These are phyloP conservation scores for Cercospora citrullina DNA, from an alignment of 2,329 filamentous ascomycete species.

Conservation along the genomic window DNA sequence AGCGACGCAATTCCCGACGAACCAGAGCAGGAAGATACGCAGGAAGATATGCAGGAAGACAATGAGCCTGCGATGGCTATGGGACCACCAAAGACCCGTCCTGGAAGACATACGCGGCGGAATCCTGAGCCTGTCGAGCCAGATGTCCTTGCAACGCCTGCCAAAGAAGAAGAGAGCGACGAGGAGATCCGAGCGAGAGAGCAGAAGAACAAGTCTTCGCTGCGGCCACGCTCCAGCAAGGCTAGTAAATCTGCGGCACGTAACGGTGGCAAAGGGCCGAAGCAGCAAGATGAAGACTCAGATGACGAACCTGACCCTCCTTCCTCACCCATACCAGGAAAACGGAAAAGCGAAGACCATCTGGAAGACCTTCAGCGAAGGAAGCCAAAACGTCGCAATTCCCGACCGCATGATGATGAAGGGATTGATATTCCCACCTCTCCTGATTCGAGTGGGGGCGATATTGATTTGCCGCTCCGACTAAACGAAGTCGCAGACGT, in stretches of 20 bases:
- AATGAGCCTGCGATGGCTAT: constrained; percentile 8
- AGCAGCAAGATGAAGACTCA: constrained; percentile 29
- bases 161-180: constrained; percentile 28
- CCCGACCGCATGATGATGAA: constrained; percentile 35
- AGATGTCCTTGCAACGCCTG: constrained; percentile 20
- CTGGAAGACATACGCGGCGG: constrained; percentile 10
- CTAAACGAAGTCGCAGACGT: constrained; percentile 14
- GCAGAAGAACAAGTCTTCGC: constrained; percentile 38
- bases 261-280: constrained; percentile 33
- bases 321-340: constrained; percentile 24
- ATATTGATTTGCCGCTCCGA: constrained; percentile 33
- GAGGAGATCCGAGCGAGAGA: constrained; percentile 28
- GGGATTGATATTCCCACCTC: constrained; percentile 39
- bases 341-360: constrained; percentile 21
- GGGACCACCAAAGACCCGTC: constrained; percentile 9
- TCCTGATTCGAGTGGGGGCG: constrained; percentile 24
- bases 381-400: constrained; percentile 27
- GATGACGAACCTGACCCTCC: constrained; percentile 22
- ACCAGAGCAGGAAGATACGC: constrained; percentile 16
- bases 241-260: constrained; percentile 31
- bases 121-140: constrained; percentile 6
- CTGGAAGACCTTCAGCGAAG: constrained; percentile 10
- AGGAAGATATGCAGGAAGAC: constrained; percentile 11
- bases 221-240: constrained; percentile 38
- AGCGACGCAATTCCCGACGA: constrained; percentile 1